Evolutionary conservation across 805 yeast species (phyloP).

Genomic region (Dipodascopsis tothii): DNA sequence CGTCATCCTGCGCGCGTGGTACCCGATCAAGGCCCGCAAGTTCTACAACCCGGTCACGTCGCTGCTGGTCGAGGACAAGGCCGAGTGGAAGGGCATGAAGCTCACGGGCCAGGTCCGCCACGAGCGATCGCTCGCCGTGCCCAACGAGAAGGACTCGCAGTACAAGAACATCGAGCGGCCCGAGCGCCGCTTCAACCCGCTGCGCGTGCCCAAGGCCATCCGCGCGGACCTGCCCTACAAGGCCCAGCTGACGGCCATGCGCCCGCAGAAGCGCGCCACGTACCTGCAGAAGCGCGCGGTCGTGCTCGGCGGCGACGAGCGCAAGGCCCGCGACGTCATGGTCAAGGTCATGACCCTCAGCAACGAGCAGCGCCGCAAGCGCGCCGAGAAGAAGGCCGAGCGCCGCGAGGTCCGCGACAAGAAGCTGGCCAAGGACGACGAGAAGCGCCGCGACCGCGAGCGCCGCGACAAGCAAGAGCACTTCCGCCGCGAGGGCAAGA

Average conservation of each 20-base stretch:
- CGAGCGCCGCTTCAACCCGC: constrained; percentile 78
- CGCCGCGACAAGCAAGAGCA: constrained; percentile 80
- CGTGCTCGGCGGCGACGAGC: constrained; percentile 61
- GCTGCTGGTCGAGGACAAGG: constrained; percentile 63
- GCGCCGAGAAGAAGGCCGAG: constrained; percentile 61
- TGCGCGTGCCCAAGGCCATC: constrained; percentile 74
- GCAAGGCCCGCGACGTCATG: constrained; percentile 82
- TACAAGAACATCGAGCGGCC: constrained; percentile 71
- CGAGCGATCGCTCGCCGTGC: constrained; percentile 57
- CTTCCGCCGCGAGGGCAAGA: constrained; percentile 54
- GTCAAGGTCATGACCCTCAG: constrained; percentile 79
- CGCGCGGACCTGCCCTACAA: constrained; percentile 79
- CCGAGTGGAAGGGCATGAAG: constrained; percentile 94
- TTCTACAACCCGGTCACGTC: constrained; percentile 97
- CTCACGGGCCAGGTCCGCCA: constrained; percentile 90
- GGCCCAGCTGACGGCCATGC: constrained; percentile 82
- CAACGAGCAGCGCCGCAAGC: constrained; percentile 76
- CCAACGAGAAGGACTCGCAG: constrained; percentile 45
- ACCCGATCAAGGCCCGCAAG: constrained; percentile 81
- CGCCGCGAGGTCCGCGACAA: constrained; percentile 69
- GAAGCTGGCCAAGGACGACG: constrained; percentile 68
- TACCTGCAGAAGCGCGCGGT: constrained; percentile 90
- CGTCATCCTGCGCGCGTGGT: constrained; percentile 89
- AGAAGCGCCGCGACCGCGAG: constrained; percentile 62
- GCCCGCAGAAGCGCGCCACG: constrained; percentile 59